Base-by-base conservation (phyloP, 371 early-diverging fungal species). In the Apophysomyces ossiformis region DNA sequence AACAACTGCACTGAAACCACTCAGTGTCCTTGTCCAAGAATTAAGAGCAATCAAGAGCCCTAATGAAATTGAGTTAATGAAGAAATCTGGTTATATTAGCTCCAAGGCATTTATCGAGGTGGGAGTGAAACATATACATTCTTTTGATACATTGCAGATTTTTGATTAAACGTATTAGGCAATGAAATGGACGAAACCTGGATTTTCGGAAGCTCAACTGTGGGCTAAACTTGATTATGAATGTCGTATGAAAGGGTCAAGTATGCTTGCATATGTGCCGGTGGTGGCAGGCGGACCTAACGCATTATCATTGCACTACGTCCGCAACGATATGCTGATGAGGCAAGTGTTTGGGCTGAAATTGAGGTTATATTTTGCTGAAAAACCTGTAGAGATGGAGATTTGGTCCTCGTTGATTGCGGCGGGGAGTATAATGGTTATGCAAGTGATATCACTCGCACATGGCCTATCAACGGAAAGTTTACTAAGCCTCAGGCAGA, bases 251-350 rank as follows among this genome's bases (percentile, higher is more conserved):
- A 76, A 85, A 41, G 94, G 93, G 0, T 88, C 92, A 0, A 86
- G 82, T 44, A 88, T 88, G n/a, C 77, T 94, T 37, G 95, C 96
- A 6, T 99, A 97, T 78, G 96, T 99, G 7, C 99, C 99, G 2
- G 99, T 99, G 0, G 94, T 97, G 32, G 98, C 96, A 3, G 87
- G 92, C 13, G 97, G 97, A n/a, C 83, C 84, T 35, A 95, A 96
- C 69, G 96, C 96, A 7, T 76, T 95, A 64, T 89, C 92, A 6
- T 83, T 99, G 85, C 99, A 99, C 73, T 99, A 97, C 78, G 96
- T 96, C 32, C 83, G 87, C 62, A 99, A 99, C 74, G 88, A 93
- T 66, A 87, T 87, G 73, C 72, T 80, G 35, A 67, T 91, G 39
- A 81, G 71, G 88, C 85, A 81, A 60, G 70, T 60, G 38, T 9